Base-by-base conservation (phyloP, 2,329 filamentous ascomycete species). In the Thelonectria rubi region DNA sequence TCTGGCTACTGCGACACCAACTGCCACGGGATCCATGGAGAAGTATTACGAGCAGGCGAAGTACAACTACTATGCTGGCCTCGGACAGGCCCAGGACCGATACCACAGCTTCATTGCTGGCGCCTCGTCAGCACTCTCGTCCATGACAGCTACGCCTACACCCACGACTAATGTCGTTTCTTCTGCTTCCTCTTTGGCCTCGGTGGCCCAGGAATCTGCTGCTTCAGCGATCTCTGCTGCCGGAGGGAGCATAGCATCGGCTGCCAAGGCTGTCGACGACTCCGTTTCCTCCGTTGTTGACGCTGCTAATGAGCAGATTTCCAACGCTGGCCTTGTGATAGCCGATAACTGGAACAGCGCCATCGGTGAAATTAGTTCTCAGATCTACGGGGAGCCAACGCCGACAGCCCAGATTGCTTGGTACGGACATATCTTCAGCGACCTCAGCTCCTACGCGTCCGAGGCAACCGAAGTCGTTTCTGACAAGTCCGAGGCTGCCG, bases 31-130 rank as follows among this genome's bases (percentile, higher is more conserved):
- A 0, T 70, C 78, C 75, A 84, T 75, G 62, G 89, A 79, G 76
- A 89, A 78, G 81, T 85, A 82, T 78, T 86, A 79, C 73, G 86
- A 81, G 73, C 88, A 82, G 79, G 90, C 85, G 47, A 85, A 82
- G 67, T 78, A 84, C 67, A 85, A 87, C 72, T 94, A 94, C 76
- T 94, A 93, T 69, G 90, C 92, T 65, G 91, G 89, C 11, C 77
- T 95, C 21, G 92, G 92, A 26, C 76, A 92, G 46, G 92, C 93
- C 1, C 90, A 96, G 70, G 91, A 88, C 45, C 87, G 89, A 39
- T 95, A 95, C 75, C 88, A 89, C 5, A 89, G 89, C 51, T 94
- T 95, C 71, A 66, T 95, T 2, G 82, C 83, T 12, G 88, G 89
- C 5, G 92, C 91, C 8, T 92, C 90, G 10, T 87, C 85, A 37